These are phyloP conservation scores for Epichloe sylvatica DNA, from an alignment of 2,329 filamentous ascomycete species.

Conservation along the genomic window DNA sequence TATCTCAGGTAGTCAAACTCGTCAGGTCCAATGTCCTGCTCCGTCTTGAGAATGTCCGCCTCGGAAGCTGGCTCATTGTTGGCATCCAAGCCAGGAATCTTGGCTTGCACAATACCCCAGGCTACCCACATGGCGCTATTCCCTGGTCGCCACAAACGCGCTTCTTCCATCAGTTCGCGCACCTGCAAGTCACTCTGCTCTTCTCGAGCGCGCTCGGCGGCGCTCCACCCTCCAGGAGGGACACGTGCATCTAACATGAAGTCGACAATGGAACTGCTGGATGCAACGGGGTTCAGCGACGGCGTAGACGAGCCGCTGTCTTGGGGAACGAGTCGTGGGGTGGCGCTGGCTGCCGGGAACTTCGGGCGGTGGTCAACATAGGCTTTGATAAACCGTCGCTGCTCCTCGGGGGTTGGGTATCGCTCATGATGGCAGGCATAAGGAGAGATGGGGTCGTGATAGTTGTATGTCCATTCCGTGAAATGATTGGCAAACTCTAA, in stretches of 20 bases:
- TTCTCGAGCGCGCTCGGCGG: conserved; percentile 44
- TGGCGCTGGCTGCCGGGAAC: conserved; percentile 40
- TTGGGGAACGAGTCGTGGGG: conserved; percentile 33
- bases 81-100: conserved; percentile 56
- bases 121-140: conserved; percentile 87
- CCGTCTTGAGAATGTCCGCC: conserved; percentile 22
- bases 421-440: conserved; percentile 52
- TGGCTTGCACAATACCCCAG: conserved; percentile 94
- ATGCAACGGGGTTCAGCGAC: conserved; percentile 21
- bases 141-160: conserved; percentile 70
- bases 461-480: conserved; percentile 96
- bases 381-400: conserved; percentile 68
- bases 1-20: conserved; percentile 92
- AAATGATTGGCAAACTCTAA: conserved; percentile 97
- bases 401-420: conserved; percentile 73
- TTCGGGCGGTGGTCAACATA: conserved; percentile 74
- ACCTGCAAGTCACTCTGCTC: conserved; percentile 54
- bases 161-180: conserved; percentile 59
- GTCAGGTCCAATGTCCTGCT: conserved; percentile 45
- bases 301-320: conserved; percentile 27
- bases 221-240: conserved; percentile 37
- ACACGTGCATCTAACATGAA: conserved; percentile 74
- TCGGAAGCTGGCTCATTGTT: conserved; percentile 23
- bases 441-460: conserved; percentile 57
- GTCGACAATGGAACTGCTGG: conserved; percentile 41